Conservation (phyloP, 306 rosid genomes). For the Macrotyloma uniflorum region DNA sequence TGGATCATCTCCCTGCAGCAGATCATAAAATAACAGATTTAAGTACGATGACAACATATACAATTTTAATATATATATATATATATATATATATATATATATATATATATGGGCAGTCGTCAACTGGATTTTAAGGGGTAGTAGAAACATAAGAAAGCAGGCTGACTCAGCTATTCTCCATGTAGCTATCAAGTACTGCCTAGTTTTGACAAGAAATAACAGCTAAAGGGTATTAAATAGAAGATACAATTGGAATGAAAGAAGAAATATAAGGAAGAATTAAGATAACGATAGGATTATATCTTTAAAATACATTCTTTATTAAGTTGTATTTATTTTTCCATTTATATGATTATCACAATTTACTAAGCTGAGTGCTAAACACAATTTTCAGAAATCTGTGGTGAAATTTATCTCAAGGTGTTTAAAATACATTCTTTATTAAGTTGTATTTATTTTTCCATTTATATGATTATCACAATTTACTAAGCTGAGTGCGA, state of each 20-base stretch:
- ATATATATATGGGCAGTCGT: not conserved
- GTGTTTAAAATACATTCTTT: no score
- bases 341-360: not conserved
- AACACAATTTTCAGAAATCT: not conserved
- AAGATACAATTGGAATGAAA: not conserved
- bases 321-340: not conserved
- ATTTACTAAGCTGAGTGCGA: not conserved
- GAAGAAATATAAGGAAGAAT: not conserved
- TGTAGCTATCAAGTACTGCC: not conserved
- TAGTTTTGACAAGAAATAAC: not conserved
- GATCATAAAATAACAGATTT: not conserved
- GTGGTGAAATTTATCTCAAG: not conserved
- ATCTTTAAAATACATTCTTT: not conserved
- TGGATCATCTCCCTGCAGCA: conserved; percentile 96
- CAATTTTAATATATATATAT: no score
- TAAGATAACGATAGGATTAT: not conserved
- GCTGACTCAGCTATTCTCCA: not conserved
- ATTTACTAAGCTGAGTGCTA: not conserved
- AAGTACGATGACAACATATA: not conserved
- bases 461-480: not conserved
- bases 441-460: not conserved
- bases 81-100: no score
- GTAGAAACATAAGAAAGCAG: conserved; percentile 8
- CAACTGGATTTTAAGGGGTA: conserved; percentile 10
- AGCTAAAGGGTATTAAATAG: not conserved